A percentile compares a stretch with the other conserved stretches of the same genome.
These are phyloP conservation scores for Ascochyta pisi DNA, from an alignment of 2,329 filamentous ascomycete genomes.

Conservation along the genomic window DNA sequence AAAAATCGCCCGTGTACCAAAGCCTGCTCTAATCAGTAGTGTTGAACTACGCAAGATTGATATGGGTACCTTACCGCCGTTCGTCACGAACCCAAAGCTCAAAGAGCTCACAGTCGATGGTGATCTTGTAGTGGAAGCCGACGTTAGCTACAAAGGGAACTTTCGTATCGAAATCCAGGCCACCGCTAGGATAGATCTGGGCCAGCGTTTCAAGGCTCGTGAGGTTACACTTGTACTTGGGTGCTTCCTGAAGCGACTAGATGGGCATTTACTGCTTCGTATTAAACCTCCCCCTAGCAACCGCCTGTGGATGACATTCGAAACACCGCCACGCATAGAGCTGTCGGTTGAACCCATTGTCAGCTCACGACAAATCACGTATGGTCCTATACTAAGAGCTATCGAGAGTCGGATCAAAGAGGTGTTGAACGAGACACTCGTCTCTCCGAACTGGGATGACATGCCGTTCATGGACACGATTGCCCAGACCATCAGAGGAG, in stretches of 20 bases:
- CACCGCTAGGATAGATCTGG: conserved; percentile 90
- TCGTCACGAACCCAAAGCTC: conserved; percentile 85
- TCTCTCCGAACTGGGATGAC: conserved; percentile 96
- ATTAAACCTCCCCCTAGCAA: conserved; percentile 97
- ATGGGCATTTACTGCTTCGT: conserved; percentile 83
- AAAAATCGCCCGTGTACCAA: conserved; percentile 93
- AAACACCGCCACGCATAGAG: conserved; percentile 91
- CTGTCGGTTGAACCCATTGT: conserved; percentile 96
- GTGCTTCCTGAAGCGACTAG: conserved; percentile 81
- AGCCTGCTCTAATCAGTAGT: conserved; percentile 85
- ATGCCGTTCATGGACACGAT: conserved; percentile 86
- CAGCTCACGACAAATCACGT: conserved; percentile 93
- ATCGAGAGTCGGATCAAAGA: conserved; percentile 96
- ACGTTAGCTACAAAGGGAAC: conserved; percentile 87
- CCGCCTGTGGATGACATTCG: conserved; percentile 93
- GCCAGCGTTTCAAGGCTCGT: conserved; percentile 83
- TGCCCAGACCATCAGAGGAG: conserved; percentile 80
- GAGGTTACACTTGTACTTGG: conserved; percentile 90
- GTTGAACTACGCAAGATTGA: conserved; percentile 84
- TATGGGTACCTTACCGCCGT: conserved; percentile 84
- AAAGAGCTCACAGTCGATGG: conserved; percentile 92
- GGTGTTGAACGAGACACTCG: conserved; percentile 88
- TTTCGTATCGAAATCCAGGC: conserved; percentile 89
- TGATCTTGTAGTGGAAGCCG: conserved; percentile 84
- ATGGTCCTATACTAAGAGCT: conserved; percentile 86